A percentile compares a stretch with the other conserved stretches of the same genome.
Evolutionary conservation across 1,284 basidiomycete species (phyloP).

Genomic region (Inonotus obliquus): DNA sequence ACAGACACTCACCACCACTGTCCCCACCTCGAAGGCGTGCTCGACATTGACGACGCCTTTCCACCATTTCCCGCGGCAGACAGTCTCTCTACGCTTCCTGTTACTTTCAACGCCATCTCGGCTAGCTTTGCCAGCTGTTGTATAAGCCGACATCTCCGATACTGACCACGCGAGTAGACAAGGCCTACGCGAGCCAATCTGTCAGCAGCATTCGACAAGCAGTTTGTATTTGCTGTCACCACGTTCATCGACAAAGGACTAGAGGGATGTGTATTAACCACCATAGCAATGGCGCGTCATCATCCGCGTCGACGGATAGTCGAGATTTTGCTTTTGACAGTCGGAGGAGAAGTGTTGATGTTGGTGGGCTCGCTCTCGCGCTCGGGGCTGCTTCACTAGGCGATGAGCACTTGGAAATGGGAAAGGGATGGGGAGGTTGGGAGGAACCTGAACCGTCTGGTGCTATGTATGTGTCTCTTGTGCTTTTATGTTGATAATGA

Average conservation of each 20-base stretch:
- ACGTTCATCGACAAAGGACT: background rate
- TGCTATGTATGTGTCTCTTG: slow-evolving; percentile 44
- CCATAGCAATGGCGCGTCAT: background rate
- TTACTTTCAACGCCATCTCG: background rate
- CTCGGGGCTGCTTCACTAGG: slow-evolving; percentile 43
- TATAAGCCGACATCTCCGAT: slow-evolving; percentile 1
- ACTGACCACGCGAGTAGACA: background rate
- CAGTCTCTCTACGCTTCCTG: background rate
- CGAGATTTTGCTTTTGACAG: background rate
- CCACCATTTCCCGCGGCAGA: background rate
- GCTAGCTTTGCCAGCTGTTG: background rate
- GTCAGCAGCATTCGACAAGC: background rate
- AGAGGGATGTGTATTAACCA: slow-evolving; percentile 10
- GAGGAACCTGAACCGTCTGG: slow-evolving; percentile 48
- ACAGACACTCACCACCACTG: background rate
- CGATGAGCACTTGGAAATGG: slow-evolving; percentile 38
- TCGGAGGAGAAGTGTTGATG: slow-evolving; percentile 74
- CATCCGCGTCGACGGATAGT: background rate
- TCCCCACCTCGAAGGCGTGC: background rate
- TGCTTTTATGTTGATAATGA: slow-evolving; percentile 15
- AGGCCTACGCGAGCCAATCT: background rate
- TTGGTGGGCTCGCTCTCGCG: slow-evolving; percentile 78
- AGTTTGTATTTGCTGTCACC: background rate
- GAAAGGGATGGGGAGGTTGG: slow-evolving; percentile 73
- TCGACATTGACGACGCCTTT: background rate